Percentiles rank a stretch among this genome's conserved stretches.
These are phyloP conservation scores for Leucosporidium yakuticum DNA, from an alignment of 768 basidiomycete species.

Conservation along the genomic window DNA sequence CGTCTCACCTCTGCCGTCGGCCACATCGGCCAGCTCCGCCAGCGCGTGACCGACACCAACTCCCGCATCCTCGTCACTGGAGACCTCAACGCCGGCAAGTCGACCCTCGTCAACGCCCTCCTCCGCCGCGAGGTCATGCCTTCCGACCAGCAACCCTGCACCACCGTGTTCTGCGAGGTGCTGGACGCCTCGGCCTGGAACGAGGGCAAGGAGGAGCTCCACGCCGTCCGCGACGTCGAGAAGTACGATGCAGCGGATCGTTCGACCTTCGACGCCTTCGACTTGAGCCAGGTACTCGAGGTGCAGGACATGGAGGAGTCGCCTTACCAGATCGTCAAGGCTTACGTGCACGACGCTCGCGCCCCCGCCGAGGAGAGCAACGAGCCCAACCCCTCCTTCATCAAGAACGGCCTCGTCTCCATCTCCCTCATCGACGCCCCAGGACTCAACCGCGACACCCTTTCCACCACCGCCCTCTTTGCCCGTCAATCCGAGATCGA, in stretches of 20 bases:
- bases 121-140: slow-evolving; percentile 88
- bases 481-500: slow-evolving; percentile 96
- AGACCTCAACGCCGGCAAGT: slow-evolving; percentile 96
- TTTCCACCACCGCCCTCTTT: slow-evolving; percentile 92
- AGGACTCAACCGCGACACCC: slow-evolving; percentile 87
- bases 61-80: slow-evolving; percentile 97
- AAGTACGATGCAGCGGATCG: slow-evolving; percentile 66
- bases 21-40: slow-evolving; percentile 77
- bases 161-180: slow-evolving; percentile 94
- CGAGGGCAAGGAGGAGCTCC: slow-evolving; percentile 71
- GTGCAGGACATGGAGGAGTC: slow-evolving; percentile 67
- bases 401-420: slow-evolving; percentile 60
- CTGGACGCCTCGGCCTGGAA: slow-evolving; percentile 76
- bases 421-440: slow-evolving; percentile 98
- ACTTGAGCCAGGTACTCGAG: slow-evolving; percentile 65
- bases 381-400: slow-evolving; percentile 24
- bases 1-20: slow-evolving; percentile 65
- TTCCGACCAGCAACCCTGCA: slow-evolving; percentile 95
- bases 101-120: slow-evolving; percentile 93
- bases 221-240: slow-evolving; percentile 57
- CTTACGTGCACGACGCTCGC: slow-evolving; percentile 79
- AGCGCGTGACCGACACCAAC: slow-evolving; percentile 81
- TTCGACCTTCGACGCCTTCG: slow-evolving; percentile 65
- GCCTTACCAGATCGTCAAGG: slow-evolving; percentile 68
- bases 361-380: slow-evolving; percentile 45